Percentiles rank a stretch among this genome's conserved stretches.
Conservation (phyloP, 129 eudicot genomes). For the Flaveria linearis region DNA sequence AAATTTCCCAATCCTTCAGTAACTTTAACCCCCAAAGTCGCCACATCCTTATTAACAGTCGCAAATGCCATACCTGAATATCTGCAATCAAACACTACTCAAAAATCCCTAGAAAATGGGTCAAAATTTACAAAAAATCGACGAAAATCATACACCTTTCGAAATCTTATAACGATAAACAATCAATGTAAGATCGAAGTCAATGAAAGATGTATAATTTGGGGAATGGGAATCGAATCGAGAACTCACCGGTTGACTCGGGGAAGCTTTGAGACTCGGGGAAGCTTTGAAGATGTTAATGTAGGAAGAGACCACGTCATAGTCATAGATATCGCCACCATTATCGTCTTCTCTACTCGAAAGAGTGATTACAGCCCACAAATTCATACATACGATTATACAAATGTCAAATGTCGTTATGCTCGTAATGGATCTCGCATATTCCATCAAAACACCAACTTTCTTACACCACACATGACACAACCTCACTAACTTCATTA, state of each 20-base stretch:
- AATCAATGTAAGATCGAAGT: background rate
- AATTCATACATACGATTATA: background rate
- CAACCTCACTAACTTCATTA: background rate
- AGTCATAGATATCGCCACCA: slow-evolving; percentile 63
- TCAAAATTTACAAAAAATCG: slow-evolving; percentile 8
- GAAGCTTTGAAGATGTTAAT: slow-evolving; percentile 49
- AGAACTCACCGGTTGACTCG: slow-evolving; percentile 56
- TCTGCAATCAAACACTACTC: slow-evolving; percentile 28
- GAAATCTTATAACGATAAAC: background rate
- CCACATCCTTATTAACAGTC: slow-evolving; percentile 41
- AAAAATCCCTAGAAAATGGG: background rate
- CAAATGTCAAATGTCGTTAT: background rate
- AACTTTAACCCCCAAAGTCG: slow-evolving; percentile 54
- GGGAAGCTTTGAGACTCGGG: slow-evolving; percentile 55
- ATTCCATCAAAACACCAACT: background rate
- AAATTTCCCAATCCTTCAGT: slow-evolving; percentile 75
- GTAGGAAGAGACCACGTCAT: slow-evolving; percentile 57
- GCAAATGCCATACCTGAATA: slow-evolving; percentile 65
- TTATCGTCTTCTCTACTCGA: slow-evolving; percentile 20
- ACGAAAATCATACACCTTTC: background rate
- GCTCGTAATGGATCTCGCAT: background rate
- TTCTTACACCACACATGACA: background rate
- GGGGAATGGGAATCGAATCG: background rate
- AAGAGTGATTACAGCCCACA: slow-evolving; percentile 6
- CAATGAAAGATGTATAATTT: background rate